Evolutionary conservation across 2,329 filamentous ascomycete genomes (phyloP).

Genomic region (Aspergillus pseudotamarii): DNA sequence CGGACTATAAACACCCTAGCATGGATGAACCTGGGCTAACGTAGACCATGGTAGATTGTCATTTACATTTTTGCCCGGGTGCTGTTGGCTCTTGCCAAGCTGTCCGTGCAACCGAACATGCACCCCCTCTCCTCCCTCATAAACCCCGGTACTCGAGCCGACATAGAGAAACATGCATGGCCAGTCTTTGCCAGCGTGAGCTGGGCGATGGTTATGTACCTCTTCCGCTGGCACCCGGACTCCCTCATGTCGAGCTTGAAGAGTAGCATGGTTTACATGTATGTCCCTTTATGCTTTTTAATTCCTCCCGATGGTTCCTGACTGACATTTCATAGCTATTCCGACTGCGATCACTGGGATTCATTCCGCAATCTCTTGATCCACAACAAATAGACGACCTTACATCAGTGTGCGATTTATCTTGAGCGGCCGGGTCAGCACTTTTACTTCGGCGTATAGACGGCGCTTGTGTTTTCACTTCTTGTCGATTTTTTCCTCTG

Average conservation of each 20-base stretch:
- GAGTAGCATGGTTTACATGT: constrained; percentile 98
- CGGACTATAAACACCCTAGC: background rate
- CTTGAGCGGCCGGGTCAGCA: constrained; percentile 4
- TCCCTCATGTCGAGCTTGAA: constrained; percentile 87
- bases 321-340: constrained; percentile 54
- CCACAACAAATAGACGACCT: constrained; percentile 67
- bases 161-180: constrained; percentile 76
- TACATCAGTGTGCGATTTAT: constrained; percentile 1
- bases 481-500: constrained; percentile 16
- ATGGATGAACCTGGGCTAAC: background rate
- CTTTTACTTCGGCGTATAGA: constrained; percentile 22
- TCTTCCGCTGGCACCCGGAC: constrained; percentile 90
- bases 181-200: constrained; percentile 86
- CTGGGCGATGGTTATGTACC: constrained; percentile 93
- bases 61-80: constrained; percentile 97
- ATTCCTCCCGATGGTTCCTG: background rate
- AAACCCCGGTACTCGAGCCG: constrained; percentile 48
- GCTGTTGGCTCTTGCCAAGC: constrained; percentile 77
- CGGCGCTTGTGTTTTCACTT: constrained; percentile 17
- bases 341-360: constrained; percentile 87
- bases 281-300: constrained; percentile 45
- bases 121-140: constrained; percentile 45
- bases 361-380: constrained; percentile 80
- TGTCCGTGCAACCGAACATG: constrained; percentile 69
- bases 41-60: constrained; percentile 69